Evolutionary conservation across 2,329 filamentous ascomycete genomes (phyloP).

Genomic region (Penicillium sp.): DNA sequence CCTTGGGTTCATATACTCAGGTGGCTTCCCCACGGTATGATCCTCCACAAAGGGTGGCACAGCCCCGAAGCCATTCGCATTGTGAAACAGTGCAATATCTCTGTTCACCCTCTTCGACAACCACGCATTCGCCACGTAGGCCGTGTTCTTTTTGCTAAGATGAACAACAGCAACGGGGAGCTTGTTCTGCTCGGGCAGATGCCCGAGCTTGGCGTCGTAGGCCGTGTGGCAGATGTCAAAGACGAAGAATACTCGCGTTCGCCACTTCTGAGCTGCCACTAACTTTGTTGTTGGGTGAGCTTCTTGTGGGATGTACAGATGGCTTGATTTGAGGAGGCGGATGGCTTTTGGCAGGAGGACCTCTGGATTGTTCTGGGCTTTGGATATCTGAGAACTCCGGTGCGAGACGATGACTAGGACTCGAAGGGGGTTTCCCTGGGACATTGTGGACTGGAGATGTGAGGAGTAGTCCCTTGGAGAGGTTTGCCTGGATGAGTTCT

Average conservation of each 20-base stretch:
- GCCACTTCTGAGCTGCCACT: conserved; percentile 26
- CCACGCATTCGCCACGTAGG: conserved; percentile 24
- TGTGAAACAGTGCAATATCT: conserved; percentile 27
- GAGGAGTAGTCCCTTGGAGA: not conserved
- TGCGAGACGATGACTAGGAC: conserved; percentile 28
- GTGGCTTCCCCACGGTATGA: conserved; percentile 22
- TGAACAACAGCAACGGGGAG: conserved; percentile 26
- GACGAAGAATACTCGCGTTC: conserved; percentile 26
- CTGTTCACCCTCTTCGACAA: conserved; percentile 26
- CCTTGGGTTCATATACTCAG: conserved; percentile 24
- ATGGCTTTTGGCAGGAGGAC: conserved; percentile 23
- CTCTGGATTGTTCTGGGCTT: conserved; percentile 20
- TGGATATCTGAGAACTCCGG: conserved; percentile 18
- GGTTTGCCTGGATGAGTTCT: not conserved
- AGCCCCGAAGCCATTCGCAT: conserved; percentile 25
- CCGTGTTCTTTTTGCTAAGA: conserved; percentile 25
- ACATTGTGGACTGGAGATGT: conserved; percentile 8
- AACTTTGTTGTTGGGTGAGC: conserved; percentile 12
- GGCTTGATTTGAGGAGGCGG: conserved; percentile 17
- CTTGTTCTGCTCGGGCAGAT: conserved; percentile 29
- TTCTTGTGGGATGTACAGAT: conserved; percentile 10
- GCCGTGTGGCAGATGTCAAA: conserved; percentile 27
- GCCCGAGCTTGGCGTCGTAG: conserved; percentile 25
- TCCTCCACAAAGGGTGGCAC: conserved; percentile 27
- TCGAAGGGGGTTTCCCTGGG: conserved; percentile 19